A percentile compares a stretch with the other conserved stretches of the same genome.
Evolutionary conservation across 2,329 filamentous ascomycete genomes (phyloP).

Genomic region (Ophioceras dolichostomum): DNA sequence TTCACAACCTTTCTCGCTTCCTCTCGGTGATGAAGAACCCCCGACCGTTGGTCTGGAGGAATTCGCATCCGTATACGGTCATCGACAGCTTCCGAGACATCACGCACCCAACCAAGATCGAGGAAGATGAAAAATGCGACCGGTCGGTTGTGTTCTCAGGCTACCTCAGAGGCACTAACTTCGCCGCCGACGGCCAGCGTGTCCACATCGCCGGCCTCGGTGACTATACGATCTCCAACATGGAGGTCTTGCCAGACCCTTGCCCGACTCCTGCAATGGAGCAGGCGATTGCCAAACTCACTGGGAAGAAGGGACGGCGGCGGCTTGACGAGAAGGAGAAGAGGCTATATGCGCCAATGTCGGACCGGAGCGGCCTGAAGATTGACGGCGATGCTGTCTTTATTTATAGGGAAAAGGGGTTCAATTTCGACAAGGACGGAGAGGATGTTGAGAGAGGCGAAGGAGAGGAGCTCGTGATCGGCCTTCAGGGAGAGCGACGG

Average conservation of each 20-base stretch:
- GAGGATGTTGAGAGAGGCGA: constrained; percentile 71
- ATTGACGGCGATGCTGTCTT: constrained; percentile 97
- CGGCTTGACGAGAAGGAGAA: constrained; percentile 94
- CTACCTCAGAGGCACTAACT: constrained; percentile 90
- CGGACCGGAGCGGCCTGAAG: constrained; percentile 87
- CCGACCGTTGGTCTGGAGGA: constrained; percentile 89
- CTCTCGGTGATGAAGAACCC: constrained; percentile 99
- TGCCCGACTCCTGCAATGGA: constrained; percentile 91
- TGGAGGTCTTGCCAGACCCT: constrained; percentile 84
- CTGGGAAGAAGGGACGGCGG: constrained; percentile 68
- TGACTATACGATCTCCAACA: constrained; percentile 70
- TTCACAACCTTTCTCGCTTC: constrained; percentile 91
- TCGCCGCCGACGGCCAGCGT: constrained; percentile 65
- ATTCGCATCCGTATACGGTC: constrained; percentile 86
- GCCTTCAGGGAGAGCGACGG: constrained; percentile 69
- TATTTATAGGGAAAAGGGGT: constrained; percentile 58
- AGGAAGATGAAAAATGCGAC: constrained; percentile 81
- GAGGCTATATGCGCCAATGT: constrained; percentile 93
- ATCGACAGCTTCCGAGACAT: constrained; percentile 93
- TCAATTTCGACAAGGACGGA: constrained; percentile 59
- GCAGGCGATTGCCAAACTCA: constrained; percentile 71
- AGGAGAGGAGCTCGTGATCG: constrained; percentile 89
- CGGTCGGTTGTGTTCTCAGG: constrained; percentile 84
- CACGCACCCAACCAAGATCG: constrained; percentile 83
- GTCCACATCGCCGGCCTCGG: constrained; percentile 90